Evolutionary conservation across 257 asterid species (phyloP).

Genomic region (Hygrophila difformis): DNA sequence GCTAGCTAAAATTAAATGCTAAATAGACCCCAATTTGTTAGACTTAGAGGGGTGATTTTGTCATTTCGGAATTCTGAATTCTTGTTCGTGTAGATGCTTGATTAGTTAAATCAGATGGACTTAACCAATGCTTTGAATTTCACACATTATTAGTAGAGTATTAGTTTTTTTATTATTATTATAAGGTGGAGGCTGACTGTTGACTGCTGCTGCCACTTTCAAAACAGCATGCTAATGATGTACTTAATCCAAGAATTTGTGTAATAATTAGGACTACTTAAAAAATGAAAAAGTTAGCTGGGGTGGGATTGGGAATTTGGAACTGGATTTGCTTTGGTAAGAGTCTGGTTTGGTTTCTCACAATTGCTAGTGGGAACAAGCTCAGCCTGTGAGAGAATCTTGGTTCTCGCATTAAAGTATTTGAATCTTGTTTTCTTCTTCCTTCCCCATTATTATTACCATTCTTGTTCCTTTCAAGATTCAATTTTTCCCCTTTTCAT

Average conservation of each 20-base stretch:
- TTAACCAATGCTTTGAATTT: slow-evolving; percentile 18
- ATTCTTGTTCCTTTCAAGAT: slow-evolving; percentile 29
- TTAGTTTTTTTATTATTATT: too few species aligned
- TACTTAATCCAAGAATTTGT: slow-evolving; percentile 24
- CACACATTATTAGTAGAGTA: too few species aligned
- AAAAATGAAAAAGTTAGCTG: too few species aligned
- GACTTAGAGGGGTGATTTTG: too few species aligned
- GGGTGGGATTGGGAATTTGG: too few species aligned
- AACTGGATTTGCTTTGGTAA: too few species aligned
- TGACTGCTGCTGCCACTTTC: slow-evolving; percentile 10
- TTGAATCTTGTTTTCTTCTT: slow-evolving; percentile 41
- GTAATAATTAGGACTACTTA: slow-evolving; percentile 20
- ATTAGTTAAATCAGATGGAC: not conserved
- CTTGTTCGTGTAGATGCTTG: not conserved
- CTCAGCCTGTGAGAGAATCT: slow-evolving; percentile 43
- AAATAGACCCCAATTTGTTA: too few species aligned
- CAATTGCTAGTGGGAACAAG: slow-evolving; percentile 36
- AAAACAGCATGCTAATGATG: slow-evolving; percentile 19
- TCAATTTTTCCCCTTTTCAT: slow-evolving; percentile 21
- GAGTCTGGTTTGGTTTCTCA: slow-evolving; percentile 14
- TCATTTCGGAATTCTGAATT: too few species aligned
- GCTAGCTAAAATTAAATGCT: too few species aligned
- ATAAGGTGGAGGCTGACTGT: slow-evolving; percentile 15
- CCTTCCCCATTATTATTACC: slow-evolving; percentile 23
- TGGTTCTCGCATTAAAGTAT: slow-evolving; percentile 37